phyloP scores from a whole-genome alignment of 2,329 filamentous ascomycete genomes.

The Cordyceps fumosorosea region DNA sequence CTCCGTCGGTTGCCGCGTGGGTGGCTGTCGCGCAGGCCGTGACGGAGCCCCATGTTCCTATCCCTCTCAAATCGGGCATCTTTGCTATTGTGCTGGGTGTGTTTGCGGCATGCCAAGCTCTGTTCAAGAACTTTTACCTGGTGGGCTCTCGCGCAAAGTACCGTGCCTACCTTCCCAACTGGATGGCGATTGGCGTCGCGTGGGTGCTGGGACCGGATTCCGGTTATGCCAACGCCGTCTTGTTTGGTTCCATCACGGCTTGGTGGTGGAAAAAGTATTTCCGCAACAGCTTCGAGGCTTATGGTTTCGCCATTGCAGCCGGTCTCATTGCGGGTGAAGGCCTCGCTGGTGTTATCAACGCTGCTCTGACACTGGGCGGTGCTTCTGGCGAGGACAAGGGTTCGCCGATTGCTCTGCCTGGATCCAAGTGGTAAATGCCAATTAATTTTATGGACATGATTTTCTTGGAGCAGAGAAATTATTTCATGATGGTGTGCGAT shows the following conservation, averaged over 20 bases:
- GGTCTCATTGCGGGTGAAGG: conserved; percentile 58
- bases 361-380: conserved; percentile 33
- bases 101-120: conserved; percentile 42
- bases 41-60: conserved; percentile 48
- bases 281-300: conserved; percentile 44
- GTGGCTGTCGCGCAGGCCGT: conserved; percentile 57
- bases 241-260: conserved; percentile 47
- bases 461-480: not conserved
- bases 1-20: conserved; percentile 61
- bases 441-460: not conserved
- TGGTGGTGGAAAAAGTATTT: conserved; percentile 49
- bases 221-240: conserved; percentile 50
- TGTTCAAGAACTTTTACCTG: conserved; percentile 49
- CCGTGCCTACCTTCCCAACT: conserved; percentile 53
- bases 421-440: conserved; percentile 2
- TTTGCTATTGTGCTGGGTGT: conserved; percentile 50
- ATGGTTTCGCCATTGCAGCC: conserved; percentile 53
- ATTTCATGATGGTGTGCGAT: not conserved
- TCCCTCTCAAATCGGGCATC: conserved; percentile 47
- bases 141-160: conserved; percentile 47
- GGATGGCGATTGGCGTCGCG: conserved; percentile 54
- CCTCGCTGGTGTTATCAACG: conserved; percentile 55
- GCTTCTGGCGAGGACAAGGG: conserved; percentile 16
- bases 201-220: conserved; percentile 50
- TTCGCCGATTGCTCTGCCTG: conserved; percentile 15